These are phyloP conservation scores for Saccharomycopsis guyanensis DNA, from an alignment of 805 yeast species.

Conservation along the genomic window DNA sequence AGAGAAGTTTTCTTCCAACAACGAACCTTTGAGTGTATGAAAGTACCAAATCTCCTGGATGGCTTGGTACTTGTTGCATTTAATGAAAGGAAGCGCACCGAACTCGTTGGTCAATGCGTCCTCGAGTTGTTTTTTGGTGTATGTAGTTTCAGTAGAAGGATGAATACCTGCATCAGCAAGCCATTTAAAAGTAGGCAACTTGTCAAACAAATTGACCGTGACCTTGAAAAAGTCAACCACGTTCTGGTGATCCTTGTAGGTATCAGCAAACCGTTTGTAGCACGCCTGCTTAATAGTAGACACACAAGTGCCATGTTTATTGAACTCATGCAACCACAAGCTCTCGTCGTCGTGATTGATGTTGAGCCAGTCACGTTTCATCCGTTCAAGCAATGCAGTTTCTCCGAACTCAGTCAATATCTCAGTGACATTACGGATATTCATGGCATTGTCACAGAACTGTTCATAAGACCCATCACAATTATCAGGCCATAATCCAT, in stretches of 20 bases:
- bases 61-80: conserved; percentile 48
- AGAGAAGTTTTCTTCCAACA: conserved; percentile 53
- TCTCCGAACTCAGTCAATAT: conserved; percentile 8
- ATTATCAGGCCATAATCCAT: conserved; percentile 85
- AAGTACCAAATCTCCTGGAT: conserved; percentile 66
- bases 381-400: conserved; percentile 32
- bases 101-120: conserved; percentile 43
- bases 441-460: conserved; percentile 51
- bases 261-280: conserved; percentile 31
- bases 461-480: conserved; percentile 80
- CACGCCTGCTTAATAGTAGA: conserved; percentile 69
- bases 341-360: conserved; percentile 58
- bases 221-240: conserved; percentile 67
- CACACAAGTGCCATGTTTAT: conserved; percentile 92
- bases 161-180: conserved; percentile 59
- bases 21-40: conserved; percentile 66
- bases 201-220: conserved; percentile 48
- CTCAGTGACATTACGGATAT: conserved; percentile 18
- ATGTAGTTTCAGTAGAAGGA: conserved; percentile 56
- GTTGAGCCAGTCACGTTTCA: conserved; percentile 67
- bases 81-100: conserved; percentile 49
- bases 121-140: conserved; percentile 47
- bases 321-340: conserved; percentile 87
- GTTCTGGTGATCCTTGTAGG: conserved; percentile 30
- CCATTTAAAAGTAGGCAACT: conserved; percentile 61